Evolutionary conservation across 345 rosid genomes (phyloP).

Genomic region (Pelargonium nanum): DNA sequence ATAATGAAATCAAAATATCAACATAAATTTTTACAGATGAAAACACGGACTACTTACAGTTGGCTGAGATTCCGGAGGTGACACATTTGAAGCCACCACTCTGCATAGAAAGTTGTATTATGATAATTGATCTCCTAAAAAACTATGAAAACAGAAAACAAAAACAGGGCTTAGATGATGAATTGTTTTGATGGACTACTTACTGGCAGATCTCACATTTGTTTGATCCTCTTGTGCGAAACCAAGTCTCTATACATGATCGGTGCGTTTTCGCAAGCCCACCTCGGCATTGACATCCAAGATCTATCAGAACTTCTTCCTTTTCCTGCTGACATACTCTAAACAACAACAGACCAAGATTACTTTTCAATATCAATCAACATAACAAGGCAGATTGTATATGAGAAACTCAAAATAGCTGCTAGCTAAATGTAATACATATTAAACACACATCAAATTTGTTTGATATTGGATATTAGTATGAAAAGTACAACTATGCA

Average conservation of each 20-base stretch:
- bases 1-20: not conserved
- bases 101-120: slow-evolving; percentile 33
- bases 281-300: slow-evolving; percentile 83
- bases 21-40: not conserved
- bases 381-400: not conserved
- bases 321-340: slow-evolving; percentile 87
- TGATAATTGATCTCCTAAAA: not conserved
- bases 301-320: slow-evolving; percentile 67
- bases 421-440: not conserved
- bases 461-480: too few relatives aligned
- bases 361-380: not conserved
- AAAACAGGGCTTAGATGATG: not conserved
- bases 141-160: too few relatives aligned
- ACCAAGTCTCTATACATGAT: slow-evolving; percentile 85
- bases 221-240: slow-evolving; percentile 73
- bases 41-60: slow-evolving; percentile 39
- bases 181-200: slow-evolving; percentile 17
- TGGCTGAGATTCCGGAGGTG: slow-evolving; percentile 62
- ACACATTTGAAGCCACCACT: slow-evolving; percentile 51
- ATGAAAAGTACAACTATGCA: too few relatives aligned
- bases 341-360: slow-evolving; percentile 11
- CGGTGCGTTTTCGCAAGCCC: slow-evolving; percentile 73
- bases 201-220: slow-evolving; percentile 90
- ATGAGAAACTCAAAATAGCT: not conserved
- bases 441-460: too few relatives aligned